phyloP scores from a whole-genome alignment of 768 basidiomycete species.

The Rhodotorula toruloides region DNA sequence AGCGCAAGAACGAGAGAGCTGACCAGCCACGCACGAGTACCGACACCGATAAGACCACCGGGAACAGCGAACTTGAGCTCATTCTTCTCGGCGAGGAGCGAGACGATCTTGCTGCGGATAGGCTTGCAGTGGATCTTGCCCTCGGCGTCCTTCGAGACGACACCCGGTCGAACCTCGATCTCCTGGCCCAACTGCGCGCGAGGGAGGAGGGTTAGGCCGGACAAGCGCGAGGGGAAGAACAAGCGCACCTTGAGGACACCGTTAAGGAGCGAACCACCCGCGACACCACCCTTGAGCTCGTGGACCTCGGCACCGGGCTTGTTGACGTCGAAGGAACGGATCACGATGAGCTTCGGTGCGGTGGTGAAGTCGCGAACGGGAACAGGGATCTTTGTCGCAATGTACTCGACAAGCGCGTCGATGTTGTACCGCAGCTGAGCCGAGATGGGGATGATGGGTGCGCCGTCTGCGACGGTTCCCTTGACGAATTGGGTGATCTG shows the following conservation, averaged over 20 bases:
- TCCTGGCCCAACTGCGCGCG: constrained; percentile 65
- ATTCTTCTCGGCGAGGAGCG: constrained; percentile 91
- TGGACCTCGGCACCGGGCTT: constrained; percentile 96
- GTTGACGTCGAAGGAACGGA: constrained; percentile 99
- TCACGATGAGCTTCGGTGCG: constrained; percentile 90
- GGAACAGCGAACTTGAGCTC: constrained; percentile 91
- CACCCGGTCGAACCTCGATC: constrained; percentile 93
- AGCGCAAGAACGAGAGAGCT: background rate
- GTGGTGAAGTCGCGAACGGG: constrained; percentile 88
- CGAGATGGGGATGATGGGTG: constrained; percentile 97
- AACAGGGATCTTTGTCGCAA: constrained; percentile 91
- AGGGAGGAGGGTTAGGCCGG: background rate
- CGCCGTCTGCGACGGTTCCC: constrained; percentile 93
- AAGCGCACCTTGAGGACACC: constrained; percentile 66
- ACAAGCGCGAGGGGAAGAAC: background rate
- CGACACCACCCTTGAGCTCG: constrained; percentile 95
- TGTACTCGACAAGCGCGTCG: constrained; percentile 97
- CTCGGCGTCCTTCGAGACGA: constrained; percentile 88
- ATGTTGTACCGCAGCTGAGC: constrained; percentile 99
- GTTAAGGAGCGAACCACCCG: constrained; percentile 89
- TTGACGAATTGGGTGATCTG: constrained; percentile 94
- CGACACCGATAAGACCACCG: constrained; percentile 96
- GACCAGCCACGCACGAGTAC: constrained; percentile 85
- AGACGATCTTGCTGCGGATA: constrained; percentile 84
- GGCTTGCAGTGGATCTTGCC: constrained; percentile 89